These are phyloP conservation scores for Cladorrhinum sp. DNA, from an alignment of 2,329 filamentous ascomycete species.

Conservation along the genomic window DNA sequence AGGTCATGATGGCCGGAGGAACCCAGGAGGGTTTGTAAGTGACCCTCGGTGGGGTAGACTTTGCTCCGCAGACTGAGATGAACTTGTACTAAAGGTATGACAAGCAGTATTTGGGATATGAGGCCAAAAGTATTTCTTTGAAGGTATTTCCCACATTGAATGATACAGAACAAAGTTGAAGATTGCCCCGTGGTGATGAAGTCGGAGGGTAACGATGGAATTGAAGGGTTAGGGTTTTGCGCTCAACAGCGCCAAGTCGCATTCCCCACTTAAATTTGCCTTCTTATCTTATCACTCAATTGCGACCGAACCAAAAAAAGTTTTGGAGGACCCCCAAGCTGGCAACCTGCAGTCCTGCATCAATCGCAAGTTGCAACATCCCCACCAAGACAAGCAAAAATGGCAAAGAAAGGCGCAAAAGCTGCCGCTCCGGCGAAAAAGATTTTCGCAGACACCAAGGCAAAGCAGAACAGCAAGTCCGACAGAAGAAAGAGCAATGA, in stretches of 20 bases:
- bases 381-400: conserved; percentile 21
- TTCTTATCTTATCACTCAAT: conserved; percentile 13
- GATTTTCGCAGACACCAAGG: conserved; percentile 14
- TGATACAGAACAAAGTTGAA: not conserved
- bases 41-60: not conserved
- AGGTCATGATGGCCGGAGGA: not conserved
- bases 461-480: conserved; percentile 13
- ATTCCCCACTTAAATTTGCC: not conserved
- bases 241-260: not conserved
- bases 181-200: not conserved
- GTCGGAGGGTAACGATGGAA: not conserved
- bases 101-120: too few species aligned
- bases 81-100: not conserved
- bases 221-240: not conserved
- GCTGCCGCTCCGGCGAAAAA: conserved; percentile 16
- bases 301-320: conserved; percentile 18
- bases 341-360: not conserved
- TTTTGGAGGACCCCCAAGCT: conserved; percentile 14
- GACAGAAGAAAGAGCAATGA: conserved; percentile 25
- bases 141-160: not conserved
- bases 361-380: conserved; percentile 9
- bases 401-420: conserved; percentile 27
- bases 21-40: not conserved
- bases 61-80: not conserved
- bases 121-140: not conserved